Evolutionary conservation across 805 yeast genomes (phyloP).

Genomic region (Candida maesae): DNA sequence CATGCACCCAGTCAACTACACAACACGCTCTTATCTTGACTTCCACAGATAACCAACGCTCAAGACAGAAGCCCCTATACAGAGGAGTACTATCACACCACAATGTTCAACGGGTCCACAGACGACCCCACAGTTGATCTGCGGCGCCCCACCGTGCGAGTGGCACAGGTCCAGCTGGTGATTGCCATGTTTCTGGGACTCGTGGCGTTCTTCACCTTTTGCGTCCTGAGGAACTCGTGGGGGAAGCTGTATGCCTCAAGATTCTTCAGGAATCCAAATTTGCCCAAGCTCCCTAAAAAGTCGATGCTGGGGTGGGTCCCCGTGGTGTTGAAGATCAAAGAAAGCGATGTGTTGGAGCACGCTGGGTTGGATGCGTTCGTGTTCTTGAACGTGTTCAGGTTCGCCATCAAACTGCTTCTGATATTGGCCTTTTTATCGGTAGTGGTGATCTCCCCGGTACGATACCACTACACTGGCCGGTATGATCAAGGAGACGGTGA

Average conservation of each 20-base stretch:
- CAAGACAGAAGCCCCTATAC: no score
- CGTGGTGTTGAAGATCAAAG: conserved; percentile 58
- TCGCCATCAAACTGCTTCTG: conserved; percentile 69
- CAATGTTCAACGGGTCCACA: conserved; percentile 1
- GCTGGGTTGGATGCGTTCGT: conserved; percentile 96
- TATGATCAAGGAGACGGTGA: conserved; percentile 53
- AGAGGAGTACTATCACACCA: neutral
- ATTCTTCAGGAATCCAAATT: conserved; percentile 39
- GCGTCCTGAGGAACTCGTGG: conserved; percentile 65
- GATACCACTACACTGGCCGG: conserved; percentile 79
- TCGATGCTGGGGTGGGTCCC: conserved; percentile 82
- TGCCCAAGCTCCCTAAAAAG: conserved; percentile 54
- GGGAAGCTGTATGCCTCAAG: conserved; percentile 87
- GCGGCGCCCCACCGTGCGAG: conserved; percentile 35
- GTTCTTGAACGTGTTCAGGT: conserved; percentile 83
- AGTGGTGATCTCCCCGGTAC: conserved; percentile 74
- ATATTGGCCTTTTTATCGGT: conserved; percentile 68
- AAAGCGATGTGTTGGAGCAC: conserved; percentile 73
- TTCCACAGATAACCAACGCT: no score
- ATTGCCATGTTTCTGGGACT: conserved; percentile 69
- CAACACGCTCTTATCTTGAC: neutral
- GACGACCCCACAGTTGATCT: conserved; percentile 17
- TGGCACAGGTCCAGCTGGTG: conserved; percentile 72
- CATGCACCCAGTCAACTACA: no score
- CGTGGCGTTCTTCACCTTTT: conserved; percentile 64